Conservation (phyloP, 2,329 filamentous ascomycete genomes). For the Zymoseptoria pseudotritici region DNA sequence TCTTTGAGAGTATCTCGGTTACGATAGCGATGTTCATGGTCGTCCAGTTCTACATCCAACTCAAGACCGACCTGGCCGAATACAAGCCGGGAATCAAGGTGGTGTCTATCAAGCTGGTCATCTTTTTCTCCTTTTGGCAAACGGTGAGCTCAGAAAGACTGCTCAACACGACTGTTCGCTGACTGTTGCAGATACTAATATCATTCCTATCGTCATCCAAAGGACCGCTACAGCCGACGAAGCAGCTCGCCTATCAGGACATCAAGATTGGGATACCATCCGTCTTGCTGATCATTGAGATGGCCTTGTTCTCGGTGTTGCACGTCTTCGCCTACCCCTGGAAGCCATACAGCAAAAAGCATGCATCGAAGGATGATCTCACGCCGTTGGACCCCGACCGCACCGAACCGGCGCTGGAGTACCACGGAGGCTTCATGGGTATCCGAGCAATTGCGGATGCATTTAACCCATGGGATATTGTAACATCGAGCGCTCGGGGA, state of each 20-base stretch:
- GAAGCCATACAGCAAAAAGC: conserved; percentile 53
- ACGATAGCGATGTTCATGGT: conserved; percentile 83
- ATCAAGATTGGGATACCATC: conserved; percentile 74
- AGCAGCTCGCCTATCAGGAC: conserved; percentile 61
- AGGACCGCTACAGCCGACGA: conserved; percentile 56
- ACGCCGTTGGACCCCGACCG: conserved; percentile 4
- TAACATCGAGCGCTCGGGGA: conserved; percentile 71
- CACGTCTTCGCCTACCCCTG: conserved; percentile 80
- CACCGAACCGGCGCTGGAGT: conserved; percentile 28
- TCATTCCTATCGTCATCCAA: conserved; percentile 54
- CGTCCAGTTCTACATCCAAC: conserved; percentile 78
- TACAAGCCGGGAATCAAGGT: conserved; percentile 74
- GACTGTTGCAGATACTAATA: conserved; percentile 44
- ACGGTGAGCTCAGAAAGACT: conserved; percentile 32
- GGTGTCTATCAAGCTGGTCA: conserved; percentile 79
- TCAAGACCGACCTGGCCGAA: conserved; percentile 59
- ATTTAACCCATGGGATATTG: conserved; percentile 73
- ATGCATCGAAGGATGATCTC: conserved; percentile 21
- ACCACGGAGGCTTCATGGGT: conserved; percentile 59
- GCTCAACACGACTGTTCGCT: not conserved
- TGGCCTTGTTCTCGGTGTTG: conserved; percentile 70
- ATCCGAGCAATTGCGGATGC: conserved; percentile 61
- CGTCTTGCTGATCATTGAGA: conserved; percentile 72
- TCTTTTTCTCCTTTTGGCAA: conserved; percentile 90
- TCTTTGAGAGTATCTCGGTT: conserved; percentile 64